Percentiles rank a stretch among this genome's conserved stretches.
Evolutionary conservation across 139 green algal genomes (phyloP).

Genomic region (Tetradesmus obliquus): DNA sequence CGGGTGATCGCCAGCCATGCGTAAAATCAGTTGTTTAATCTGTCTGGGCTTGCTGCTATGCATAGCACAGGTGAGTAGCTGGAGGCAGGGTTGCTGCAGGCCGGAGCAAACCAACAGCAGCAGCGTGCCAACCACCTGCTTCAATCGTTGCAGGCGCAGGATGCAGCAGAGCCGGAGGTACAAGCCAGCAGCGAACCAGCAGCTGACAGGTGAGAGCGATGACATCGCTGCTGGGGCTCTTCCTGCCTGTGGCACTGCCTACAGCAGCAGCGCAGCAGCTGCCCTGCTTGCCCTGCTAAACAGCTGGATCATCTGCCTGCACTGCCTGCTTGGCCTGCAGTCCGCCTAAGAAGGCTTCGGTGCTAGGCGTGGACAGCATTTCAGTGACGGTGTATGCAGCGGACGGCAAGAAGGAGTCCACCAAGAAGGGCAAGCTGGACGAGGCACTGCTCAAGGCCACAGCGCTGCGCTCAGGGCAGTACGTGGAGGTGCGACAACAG

Average conservation of each 20-base stretch:
- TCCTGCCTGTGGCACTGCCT: neutral
- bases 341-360: neutral
- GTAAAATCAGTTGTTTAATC: neutral
- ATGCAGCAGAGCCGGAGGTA: neutral
- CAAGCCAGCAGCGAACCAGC: neutral
- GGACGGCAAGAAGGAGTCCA: conserved; percentile 40
- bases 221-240: neutral
- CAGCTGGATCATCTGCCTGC: neutral
- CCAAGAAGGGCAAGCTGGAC: conserved; percentile 19
- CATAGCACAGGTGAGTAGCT: neutral
- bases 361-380: neutral
- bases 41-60: neutral
- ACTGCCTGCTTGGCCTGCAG: neutral
- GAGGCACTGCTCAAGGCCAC: conserved; percentile 19
- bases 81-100: neutral
- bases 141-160: neutral
- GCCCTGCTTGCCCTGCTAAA: neutral
- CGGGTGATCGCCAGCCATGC: neutral
- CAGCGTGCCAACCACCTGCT: conserved; percentile 10
- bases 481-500: conserved; percentile 30
- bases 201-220: neutral
- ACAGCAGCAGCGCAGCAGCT: neutral
- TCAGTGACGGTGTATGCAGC: conserved; percentile 1
- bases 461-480: neutral
- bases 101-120: neutral